phyloP scores from a whole-genome alignment of 2,329 filamentous ascomycete genomes.

The Trichoderma brevicompactum region DNA sequence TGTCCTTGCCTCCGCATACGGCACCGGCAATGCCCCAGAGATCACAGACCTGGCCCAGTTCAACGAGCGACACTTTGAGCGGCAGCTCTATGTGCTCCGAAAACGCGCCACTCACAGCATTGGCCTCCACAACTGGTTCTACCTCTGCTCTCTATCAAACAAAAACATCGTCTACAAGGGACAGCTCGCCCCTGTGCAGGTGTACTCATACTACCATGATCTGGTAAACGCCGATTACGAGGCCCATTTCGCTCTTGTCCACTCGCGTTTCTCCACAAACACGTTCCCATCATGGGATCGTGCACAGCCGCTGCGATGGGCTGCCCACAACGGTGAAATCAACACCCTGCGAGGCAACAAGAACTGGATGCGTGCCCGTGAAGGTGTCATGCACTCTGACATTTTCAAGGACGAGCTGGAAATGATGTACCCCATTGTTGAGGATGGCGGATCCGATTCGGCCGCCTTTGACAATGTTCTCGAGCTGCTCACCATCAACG shows the following conservation, averaged over 20 bases:
- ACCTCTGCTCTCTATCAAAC: slow-evolving; percentile 94
- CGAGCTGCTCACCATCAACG: slow-evolving; percentile 92
- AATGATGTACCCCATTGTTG: slow-evolving; percentile 88
- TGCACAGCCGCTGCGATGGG: slow-evolving; percentile 94
- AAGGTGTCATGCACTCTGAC: slow-evolving; percentile 91
- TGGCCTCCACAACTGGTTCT: slow-evolving; percentile 98
- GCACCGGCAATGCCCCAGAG: slow-evolving; percentile 77
- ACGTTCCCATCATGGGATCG: slow-evolving; percentile 98
- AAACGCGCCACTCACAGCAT: slow-evolving; percentile 96
- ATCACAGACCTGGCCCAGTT: slow-evolving; percentile 78
- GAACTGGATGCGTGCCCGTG: slow-evolving; percentile 98
- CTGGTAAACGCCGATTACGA: slow-evolving; percentile 96
- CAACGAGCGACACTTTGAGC: slow-evolving; percentile 85
- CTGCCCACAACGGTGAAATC: slow-evolving; percentile 97
- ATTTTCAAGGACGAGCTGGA: slow-evolving; percentile 93
- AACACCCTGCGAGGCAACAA: slow-evolving; percentile 98
- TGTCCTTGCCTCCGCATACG: slow-evolving; percentile 83
- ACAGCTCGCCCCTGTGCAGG: slow-evolving; percentile 89
- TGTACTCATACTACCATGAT: slow-evolving; percentile 98
- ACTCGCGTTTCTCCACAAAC: slow-evolving; percentile 97
- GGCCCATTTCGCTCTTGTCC: slow-evolving; percentile 93
- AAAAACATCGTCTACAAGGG: slow-evolving; percentile 99
- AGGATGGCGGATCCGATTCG: slow-evolving; percentile 95
- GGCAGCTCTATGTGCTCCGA: slow-evolving; percentile 89
- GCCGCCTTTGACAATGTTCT: slow-evolving; percentile 97